Evolutionary conservation across 805 yeast genomes (phyloP).

Genomic region (Candida sanyiensis): DNA sequence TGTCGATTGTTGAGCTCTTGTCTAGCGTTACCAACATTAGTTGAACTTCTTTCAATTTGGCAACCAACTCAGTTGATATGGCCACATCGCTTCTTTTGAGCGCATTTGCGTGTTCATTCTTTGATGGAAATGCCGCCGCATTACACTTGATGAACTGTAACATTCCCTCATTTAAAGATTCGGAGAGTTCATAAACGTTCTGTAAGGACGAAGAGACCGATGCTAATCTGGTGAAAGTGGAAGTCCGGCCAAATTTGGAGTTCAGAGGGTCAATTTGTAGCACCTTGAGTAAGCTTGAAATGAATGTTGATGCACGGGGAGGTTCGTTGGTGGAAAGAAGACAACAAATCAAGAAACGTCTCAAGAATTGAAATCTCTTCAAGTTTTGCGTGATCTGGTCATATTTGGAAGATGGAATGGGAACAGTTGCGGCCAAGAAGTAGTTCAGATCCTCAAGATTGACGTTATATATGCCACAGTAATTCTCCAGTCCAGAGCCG

Average conservation of each 20-base stretch:
- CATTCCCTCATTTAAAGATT: not conserved
- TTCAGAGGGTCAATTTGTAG: constrained; percentile 5
- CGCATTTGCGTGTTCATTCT: not conserved
- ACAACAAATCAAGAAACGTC: constrained; percentile 40
- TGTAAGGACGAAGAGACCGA: not conserved
- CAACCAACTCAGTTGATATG: constrained; percentile 3
- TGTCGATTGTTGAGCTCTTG: constrained; percentile 4
- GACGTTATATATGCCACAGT: constrained; percentile 39
- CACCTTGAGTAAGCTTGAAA: constrained; percentile 7
- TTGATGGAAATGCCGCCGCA: not conserved
- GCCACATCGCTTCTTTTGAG: not conserved
- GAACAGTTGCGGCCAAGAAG: constrained; percentile 5
- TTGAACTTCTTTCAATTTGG: constrained; percentile 11
- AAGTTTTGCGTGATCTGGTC: constrained; percentile 15
- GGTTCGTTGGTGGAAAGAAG: constrained; percentile 30
- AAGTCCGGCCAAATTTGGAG: not conserved
- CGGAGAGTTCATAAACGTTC: constrained; percentile 1
- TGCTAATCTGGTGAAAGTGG: not conserved
- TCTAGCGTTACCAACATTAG: constrained; percentile 6
- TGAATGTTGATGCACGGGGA: constrained; percentile 18
- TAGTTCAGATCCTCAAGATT: constrained; percentile 27
- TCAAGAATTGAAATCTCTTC: constrained; percentile 31
- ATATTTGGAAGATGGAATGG: not conserved
- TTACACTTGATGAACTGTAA: constrained; percentile 5
- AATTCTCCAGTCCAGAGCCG: constrained; percentile 33